phyloP scores from a whole-genome alignment of 1,139 yeast genomes.

The Zygosaccharomyces sapae region DNA sequence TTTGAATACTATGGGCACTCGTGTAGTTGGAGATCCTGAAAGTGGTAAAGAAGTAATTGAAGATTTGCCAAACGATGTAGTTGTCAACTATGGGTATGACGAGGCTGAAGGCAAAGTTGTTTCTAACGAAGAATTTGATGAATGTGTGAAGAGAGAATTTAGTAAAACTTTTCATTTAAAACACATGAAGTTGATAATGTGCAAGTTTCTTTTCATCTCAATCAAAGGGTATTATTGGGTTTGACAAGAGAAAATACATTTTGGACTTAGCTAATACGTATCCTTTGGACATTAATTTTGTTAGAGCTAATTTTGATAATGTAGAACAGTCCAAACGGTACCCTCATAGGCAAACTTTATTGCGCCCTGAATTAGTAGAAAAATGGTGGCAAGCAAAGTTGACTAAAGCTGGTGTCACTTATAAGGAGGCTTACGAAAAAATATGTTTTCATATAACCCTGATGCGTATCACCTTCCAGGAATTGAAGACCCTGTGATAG shows the following conservation, averaged over 20 bases:
- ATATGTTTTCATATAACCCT: slow-evolving; percentile 63
- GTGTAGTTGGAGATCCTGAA: slow-evolving; percentile 33
- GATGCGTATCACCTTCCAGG: slow-evolving; percentile 60
- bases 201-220: slow-evolving; percentile 63
- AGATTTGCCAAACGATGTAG: slow-evolving; percentile 32
- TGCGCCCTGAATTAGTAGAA: slow-evolving; percentile 85
- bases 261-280: slow-evolving; percentile 80
- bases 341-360: slow-evolving; percentile 74
- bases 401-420: slow-evolving; percentile 42
- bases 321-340: slow-evolving; percentile 48
- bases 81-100: slow-evolving; percentile 64
- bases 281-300: slow-evolving; percentile 77
- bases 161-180: slow-evolving; percentile 75
- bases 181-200: slow-evolving; percentile 54
- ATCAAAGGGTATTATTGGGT: slow-evolving; percentile 80
- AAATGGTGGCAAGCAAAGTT: slow-evolving; percentile 82
- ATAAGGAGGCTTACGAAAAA: slow-evolving; percentile 52
- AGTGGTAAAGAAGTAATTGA: slow-evolving; percentile 36
- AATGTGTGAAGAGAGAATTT: slow-evolving; percentile 52
- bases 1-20: slow-evolving; percentile 45
- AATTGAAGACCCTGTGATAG: slow-evolving; percentile 59
- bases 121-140: slow-evolving; percentile 49
- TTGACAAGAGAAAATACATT: slow-evolving; percentile 79
- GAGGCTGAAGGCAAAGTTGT: slow-evolving; percentile 48
- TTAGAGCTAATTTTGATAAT: slow-evolving; percentile 49